Conservation (phyloP, 2,329 filamentous ascomycete genomes). For the Talaromyces sp. region DNA sequence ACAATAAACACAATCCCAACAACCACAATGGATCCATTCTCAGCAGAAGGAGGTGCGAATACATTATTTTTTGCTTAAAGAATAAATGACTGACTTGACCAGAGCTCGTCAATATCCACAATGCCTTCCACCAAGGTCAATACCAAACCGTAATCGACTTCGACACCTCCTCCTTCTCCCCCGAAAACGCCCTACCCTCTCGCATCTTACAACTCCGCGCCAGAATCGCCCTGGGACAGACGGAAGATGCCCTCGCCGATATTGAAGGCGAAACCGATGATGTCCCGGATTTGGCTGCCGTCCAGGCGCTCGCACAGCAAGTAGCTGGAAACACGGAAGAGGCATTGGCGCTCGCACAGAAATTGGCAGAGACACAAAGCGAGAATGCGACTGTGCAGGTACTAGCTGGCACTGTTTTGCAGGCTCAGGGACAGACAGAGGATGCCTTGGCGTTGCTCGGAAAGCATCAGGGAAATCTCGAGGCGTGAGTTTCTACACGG, state of each 20-base stretch:
- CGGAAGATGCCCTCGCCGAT: slow-evolving; percentile 68
- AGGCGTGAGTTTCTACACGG: slow-evolving; percentile 61
- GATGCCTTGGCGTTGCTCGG: slow-evolving; percentile 76
- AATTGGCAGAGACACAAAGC: slow-evolving; percentile 63
- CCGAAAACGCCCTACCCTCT: slow-evolving; percentile 73
- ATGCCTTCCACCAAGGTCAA: slow-evolving; percentile 72
- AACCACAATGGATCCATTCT: slow-evolving; percentile 60
- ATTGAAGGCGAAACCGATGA: slow-evolving; percentile 60
- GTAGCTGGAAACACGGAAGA: slow-evolving; percentile 59
- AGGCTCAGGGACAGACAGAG: slow-evolving; percentile 76
- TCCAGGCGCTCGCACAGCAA: slow-evolving; percentile 72
- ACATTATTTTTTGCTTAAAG: neutral
- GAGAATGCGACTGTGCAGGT: slow-evolving; percentile 83
- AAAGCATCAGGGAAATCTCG: slow-evolving; percentile 78
- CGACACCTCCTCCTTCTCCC: slow-evolving; percentile 74
- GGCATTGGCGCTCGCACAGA: slow-evolving; percentile 64
- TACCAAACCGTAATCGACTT: slow-evolving; percentile 84
- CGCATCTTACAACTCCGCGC: slow-evolving; percentile 78
- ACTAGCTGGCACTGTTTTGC: slow-evolving; percentile 75
- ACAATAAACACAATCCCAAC: slow-evolving; percentile 11
- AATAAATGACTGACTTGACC: slow-evolving; percentile 13
- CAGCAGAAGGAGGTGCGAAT: slow-evolving; percentile 58
- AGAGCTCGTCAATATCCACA: slow-evolving; percentile 68
- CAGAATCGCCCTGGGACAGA: slow-evolving; percentile 77
- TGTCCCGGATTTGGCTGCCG: slow-evolving; percentile 72